phyloP scores from a whole-genome alignment of 2,329 filamentous ascomycete species.

The Diaporthe vexans region DNA sequence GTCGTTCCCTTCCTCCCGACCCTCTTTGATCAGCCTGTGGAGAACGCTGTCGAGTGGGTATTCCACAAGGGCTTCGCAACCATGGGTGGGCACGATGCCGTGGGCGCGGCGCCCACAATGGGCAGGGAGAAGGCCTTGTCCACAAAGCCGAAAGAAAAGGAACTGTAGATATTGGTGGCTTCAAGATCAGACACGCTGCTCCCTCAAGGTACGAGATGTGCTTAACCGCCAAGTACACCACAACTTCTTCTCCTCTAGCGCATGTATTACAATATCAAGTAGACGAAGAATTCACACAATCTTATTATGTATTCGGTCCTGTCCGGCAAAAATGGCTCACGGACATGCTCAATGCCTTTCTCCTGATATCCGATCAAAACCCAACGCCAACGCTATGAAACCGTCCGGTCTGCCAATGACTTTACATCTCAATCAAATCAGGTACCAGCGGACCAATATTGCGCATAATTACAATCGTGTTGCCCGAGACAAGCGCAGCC shows the following conservation, averaged over 20 bases:
- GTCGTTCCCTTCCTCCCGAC: slow-evolving; percentile 87
- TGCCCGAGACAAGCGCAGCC: slow-evolving; percentile 79
- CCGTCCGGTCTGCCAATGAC: background rate
- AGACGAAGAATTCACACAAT: background rate
- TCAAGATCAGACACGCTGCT: slow-evolving; percentile 20
- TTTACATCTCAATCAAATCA: slow-evolving; percentile 74
- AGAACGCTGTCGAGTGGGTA: slow-evolving; percentile 89
- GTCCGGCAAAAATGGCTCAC: background rate
- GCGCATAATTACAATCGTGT: slow-evolving; percentile 89
- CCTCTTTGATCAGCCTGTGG: slow-evolving; percentile 92
- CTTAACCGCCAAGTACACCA: background rate
- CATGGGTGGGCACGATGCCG: slow-evolving; percentile 74
- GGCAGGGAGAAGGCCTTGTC: slow-evolving; percentile 65
- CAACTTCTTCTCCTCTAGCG: slow-evolving; percentile 23
- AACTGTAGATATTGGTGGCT: slow-evolving; percentile 50
- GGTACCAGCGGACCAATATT: slow-evolving; percentile 83
- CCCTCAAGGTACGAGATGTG: slow-evolving; percentile 8
- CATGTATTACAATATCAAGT: background rate
- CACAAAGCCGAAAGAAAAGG: slow-evolving; percentile 60
- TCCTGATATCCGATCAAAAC: slow-evolving; percentile 26
- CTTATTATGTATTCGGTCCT: slow-evolving; percentile 8
- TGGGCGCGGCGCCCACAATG: slow-evolving; percentile 67
- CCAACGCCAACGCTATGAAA: slow-evolving; percentile 34
- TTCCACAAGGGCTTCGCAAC: slow-evolving; percentile 87
- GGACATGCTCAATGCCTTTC: slow-evolving; percentile 7